phyloP scores from a whole-genome alignment of 148 eudicot species.

The Vaccinium vitisidaea region DNA sequence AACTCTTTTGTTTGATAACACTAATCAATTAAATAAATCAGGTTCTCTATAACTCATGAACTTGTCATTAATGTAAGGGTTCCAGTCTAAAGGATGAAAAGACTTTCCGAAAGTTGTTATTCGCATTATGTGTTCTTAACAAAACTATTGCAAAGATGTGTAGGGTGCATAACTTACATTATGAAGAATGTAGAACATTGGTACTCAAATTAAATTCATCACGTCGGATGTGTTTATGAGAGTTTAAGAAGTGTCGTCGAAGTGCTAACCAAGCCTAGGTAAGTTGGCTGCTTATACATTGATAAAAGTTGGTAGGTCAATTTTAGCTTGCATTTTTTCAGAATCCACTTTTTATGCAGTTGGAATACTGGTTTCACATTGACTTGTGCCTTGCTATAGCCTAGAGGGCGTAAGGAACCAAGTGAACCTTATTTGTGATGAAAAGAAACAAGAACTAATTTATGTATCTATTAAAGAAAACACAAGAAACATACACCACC shows the following conservation, averaged over 20 bases:
- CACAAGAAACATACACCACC: background rate
- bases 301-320: background rate
- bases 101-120: background rate
- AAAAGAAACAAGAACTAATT: background rate
- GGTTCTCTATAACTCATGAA: background rate
- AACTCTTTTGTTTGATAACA: background rate
- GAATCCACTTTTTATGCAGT: background rate
- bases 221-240: background rate
- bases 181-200: background rate
- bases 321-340: background rate
- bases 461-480: background rate
- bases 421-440: background rate
- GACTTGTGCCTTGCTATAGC: background rate
- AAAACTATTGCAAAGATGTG: background rate
- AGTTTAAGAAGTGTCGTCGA: background rate
- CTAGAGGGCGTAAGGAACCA: background rate
- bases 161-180: background rate
- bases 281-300: background rate
- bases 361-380: background rate
- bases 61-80: background rate
- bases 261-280: background rate
- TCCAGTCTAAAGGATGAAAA: background rate
- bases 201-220: background rate
- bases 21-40: background rate
- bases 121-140: too few relatives aligned